Conservation (phyloP, 2,329 filamentous ascomycete species). For the Coniochaeta sp. region DNA sequence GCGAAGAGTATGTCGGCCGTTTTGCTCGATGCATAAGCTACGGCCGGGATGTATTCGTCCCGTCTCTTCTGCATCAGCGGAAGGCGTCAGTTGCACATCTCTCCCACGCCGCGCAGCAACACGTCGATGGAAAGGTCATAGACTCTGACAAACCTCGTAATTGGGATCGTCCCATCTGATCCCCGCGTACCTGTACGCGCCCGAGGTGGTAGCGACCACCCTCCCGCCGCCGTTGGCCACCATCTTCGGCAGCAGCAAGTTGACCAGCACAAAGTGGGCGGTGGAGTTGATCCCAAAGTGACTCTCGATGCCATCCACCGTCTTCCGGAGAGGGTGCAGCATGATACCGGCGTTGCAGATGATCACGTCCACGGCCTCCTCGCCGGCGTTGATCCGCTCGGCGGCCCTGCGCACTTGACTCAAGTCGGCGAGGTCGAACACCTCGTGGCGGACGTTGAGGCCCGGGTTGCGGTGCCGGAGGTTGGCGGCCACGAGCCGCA, state of each 20-base stretch:
- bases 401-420: not conserved
- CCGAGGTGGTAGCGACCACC: not conserved
- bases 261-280: not conserved
- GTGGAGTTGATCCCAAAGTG: not conserved
- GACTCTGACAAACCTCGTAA: not conserved
- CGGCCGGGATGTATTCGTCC: not conserved
- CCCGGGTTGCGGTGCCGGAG: not conserved
- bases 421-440: not conserved
- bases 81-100: too few species aligned
- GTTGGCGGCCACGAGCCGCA: not conserved
- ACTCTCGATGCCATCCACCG: not conserved
- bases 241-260: constrained; percentile 3
- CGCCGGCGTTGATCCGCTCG: not conserved
- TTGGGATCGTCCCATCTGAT: constrained; percentile 1
- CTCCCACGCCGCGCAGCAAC: too few species aligned
- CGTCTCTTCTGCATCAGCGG: not conserved
- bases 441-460: not conserved
- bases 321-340: constrained; percentile 1
- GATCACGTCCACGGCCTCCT: not conserved
- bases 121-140: too few species aligned
- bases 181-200: not conserved
- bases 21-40: constrained; percentile 1
- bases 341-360: constrained; percentile 3
- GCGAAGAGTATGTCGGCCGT: constrained; percentile 1
- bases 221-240: not conserved